Base-by-base conservation (phyloP, 345 rosid genomes). In the Brassica carinata region DNA sequence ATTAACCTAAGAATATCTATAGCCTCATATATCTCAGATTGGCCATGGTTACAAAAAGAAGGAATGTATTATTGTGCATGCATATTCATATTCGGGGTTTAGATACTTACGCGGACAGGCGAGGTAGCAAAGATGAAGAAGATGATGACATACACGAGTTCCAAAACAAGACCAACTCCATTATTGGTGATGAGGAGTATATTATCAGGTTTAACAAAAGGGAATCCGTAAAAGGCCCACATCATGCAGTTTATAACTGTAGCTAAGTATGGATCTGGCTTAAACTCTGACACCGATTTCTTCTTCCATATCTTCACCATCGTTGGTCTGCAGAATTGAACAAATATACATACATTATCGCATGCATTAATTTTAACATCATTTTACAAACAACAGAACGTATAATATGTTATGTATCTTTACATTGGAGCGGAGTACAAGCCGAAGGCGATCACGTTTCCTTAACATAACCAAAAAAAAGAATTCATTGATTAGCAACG, bases 351-450 rank as follows among this genome's bases (percentile, higher is more conserved):
- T 53, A 53, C 18, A 53, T 53, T 51, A 51, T 51, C 18, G 18
- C 66, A 74, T 68, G 74, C 70, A 80, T 68, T 55, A 10, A 5
- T 43, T 43, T 61, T 58, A 66, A 26, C 57, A 45, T 48, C 82
- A 74, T 45, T 18, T 64, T 23, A 38, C 11, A 17, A 34, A 3
- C 10, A 48, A 53, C 8, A 63, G 5, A 17, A 31, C 2, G 64
- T 67, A 3, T 2, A 70, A 8, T 23, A 6, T 43, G 55, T 1
- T 63, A 13, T 43, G 64, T 8, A 61, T 70, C 87, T 85, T 85
- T 94, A 94, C 98, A 86, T 55, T 4, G 98, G 98, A 29, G 98
- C 86, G 33, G 87, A 55, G 84, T 89, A 94, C 63, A 94, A 61
- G 19, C 87, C 83, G 48, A 90, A 86, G 61, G 98, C 92, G 67